phyloP scores from a whole-genome alignment of 1,284 basidiomycete species.

The Xerocomus cyaneibrunnescens region DNA sequence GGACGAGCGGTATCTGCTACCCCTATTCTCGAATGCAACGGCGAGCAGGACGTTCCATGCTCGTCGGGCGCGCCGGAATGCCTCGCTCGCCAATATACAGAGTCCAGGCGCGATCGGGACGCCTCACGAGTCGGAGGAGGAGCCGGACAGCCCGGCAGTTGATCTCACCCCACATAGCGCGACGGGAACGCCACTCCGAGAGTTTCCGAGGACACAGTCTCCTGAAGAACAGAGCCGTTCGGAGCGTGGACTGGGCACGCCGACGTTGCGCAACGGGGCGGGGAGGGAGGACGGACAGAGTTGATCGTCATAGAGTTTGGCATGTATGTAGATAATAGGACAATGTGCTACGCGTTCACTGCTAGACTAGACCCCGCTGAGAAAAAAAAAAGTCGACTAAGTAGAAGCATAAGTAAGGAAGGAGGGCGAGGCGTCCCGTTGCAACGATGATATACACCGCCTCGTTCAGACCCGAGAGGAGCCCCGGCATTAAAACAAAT shows the following conservation, averaged over 20 bases:
- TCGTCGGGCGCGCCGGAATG: conserved; percentile 58
- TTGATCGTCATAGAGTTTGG: conserved; percentile 1
- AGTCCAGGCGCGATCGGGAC: conserved; percentile 40
- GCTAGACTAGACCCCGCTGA: neutral
- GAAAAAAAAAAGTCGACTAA: neutral
- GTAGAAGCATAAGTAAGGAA: neutral
- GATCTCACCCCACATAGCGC: conserved; percentile 36
- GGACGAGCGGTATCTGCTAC: conserved; percentile 93
- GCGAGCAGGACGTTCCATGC: conserved; percentile 87
- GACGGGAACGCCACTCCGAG: conserved; percentile 9
- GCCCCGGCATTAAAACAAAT: neutral
- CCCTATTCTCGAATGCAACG: conserved; percentile 93
- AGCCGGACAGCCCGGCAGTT: conserved; percentile 44
- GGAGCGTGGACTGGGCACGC: conserved; percentile 58
- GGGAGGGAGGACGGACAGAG: conserved; percentile 16
- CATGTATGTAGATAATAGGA: neutral
- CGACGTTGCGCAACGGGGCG: conserved; percentile 45
- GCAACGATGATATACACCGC: neutral
- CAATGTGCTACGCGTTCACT: neutral
- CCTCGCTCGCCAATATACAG: conserved; percentile 31
- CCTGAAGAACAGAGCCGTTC: conserved; percentile 51
- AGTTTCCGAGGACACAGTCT: conserved; percentile 35
- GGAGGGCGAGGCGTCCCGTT: no score
- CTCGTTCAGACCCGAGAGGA: neutral
- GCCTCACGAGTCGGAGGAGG: conserved; percentile 58